Evolutionary conservation across 2,329 filamentous ascomycete species (phyloP).

Genomic region (Cytospora mali): DNA sequence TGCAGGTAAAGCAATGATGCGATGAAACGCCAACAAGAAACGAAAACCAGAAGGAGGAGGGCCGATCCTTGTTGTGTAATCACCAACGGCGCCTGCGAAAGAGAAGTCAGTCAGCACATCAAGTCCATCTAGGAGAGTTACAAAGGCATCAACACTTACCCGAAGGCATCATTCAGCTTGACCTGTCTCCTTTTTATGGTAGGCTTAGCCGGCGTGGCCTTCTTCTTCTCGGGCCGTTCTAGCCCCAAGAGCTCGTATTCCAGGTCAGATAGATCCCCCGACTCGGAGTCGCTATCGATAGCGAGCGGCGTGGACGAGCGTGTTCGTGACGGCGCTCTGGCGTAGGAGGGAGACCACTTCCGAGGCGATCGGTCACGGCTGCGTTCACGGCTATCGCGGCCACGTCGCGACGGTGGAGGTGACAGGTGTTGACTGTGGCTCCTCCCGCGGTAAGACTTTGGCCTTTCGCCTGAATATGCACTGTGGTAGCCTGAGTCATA

Average conservation of each 20-base stretch:
- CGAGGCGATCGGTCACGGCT: slow-evolving; percentile 5
- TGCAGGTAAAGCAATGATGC: not conserved
- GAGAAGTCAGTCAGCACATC: not conserved
- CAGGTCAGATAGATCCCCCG: slow-evolving; percentile 26
- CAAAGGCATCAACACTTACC: slow-evolving; percentile 7
- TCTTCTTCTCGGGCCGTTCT: slow-evolving; percentile 23
- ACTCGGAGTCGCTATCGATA: slow-evolving; percentile 22
- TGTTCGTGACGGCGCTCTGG: slow-evolving; percentile 13
- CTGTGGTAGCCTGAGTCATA: slow-evolving; percentile 28
- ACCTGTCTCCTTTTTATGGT: slow-evolving; percentile 16
- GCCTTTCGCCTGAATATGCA: slow-evolving; percentile 17
- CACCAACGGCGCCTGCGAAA: slow-evolving; percentile 18
- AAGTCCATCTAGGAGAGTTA: not conserved
- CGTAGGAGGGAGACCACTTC: slow-evolving; percentile 16
- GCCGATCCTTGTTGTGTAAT: not conserved
- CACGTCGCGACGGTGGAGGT: slow-evolving; percentile 18
- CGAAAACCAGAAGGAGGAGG: not conserved
- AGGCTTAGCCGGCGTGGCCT: slow-evolving; percentile 11
- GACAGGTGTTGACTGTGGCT: slow-evolving; percentile 18
- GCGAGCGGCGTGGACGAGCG: slow-evolving; percentile 12
- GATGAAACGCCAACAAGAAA: not conserved
- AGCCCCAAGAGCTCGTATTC: slow-evolving; percentile 28
- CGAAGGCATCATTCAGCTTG: slow-evolving; percentile 27
- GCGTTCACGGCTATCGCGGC: slow-evolving; percentile 15
- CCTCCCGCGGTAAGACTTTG: slow-evolving; percentile 13